Base-by-base conservation (phyloP, 345 rosid species). In the Euphorbia peplus region DNA sequence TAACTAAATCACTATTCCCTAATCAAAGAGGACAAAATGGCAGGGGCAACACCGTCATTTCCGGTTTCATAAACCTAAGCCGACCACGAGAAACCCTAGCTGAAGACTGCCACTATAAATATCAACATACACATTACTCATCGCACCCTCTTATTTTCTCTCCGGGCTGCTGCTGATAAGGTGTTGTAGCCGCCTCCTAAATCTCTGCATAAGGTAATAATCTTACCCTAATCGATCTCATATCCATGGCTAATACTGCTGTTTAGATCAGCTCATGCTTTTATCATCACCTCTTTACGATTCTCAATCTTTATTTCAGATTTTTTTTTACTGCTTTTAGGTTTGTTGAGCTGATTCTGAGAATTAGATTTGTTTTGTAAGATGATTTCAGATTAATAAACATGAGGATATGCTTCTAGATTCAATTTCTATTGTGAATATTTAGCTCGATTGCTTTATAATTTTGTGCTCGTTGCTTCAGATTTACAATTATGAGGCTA, bases 81-180 rank as follows among this genome's bases (percentile, higher is more conserved):
- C 8, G n/a, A 13, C 60, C 8, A 5, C 8, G 32, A 58, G 21
- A 11, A 58, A 58, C 62, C 62, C 62, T 58, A 58, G 62, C 62
- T 58, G 22, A 11, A 29, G 14, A n/a, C 0, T 26, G 15, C 12
- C 62, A 15, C 62, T 58, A 28, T 29, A 28, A 14, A 58, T 58
- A 58, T 28, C 16, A 58, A 29, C 41, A 25, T 11, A 12, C 3
- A 5, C 41, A 3, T 58, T 30, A 29, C 41, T 9, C 35, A 4
- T 16, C 16, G 28, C 62, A 22, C 21, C n/a, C 18, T 16, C 22
- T 12, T 9, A 3, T 32, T 32, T 32, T 32, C 3, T 44, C 15
- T 44, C 12, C 48, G 12, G 48, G 37, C 6, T 32, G n/a, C n/a
- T n/a, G n/a, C 6, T 44, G 13, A 44, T n/a, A 5, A n/a, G 10